These are phyloP conservation scores for Leccinum laetum DNA, from an alignment of 1,284 basidiomycete species.

Conservation along the genomic window DNA sequence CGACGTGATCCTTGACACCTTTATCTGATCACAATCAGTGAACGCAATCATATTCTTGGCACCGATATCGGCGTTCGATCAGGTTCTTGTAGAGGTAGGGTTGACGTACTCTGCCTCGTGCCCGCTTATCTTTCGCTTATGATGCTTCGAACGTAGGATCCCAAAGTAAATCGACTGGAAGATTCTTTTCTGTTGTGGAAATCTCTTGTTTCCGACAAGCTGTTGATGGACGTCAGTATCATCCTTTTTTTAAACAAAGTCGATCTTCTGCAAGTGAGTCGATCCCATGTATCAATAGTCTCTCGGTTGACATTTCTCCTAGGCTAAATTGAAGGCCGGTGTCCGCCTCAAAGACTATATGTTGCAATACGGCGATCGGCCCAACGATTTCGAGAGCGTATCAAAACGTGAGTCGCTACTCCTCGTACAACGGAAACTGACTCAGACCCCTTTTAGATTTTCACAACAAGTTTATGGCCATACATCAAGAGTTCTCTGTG, in stretches of 20 bases:
- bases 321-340: conserved; percentile 74
- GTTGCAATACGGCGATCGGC: conserved; percentile 63
- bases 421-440: neutral
- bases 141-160: conserved; percentile 46
- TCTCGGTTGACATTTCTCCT: conserved; percentile 2
- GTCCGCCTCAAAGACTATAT: conserved; percentile 69
- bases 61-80: conserved; percentile 82
- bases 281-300: neutral
- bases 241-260: conserved; percentile 80
- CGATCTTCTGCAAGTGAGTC: conserved; percentile 63
- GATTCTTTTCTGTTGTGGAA: conserved; percentile 76
- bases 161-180: conserved; percentile 69
- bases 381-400: conserved; percentile 74
- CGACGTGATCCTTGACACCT: neutral
- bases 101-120: neutral
- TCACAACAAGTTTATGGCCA: conserved; percentile 64
- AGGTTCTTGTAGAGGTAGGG: conserved; percentile 69
- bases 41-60: conserved; percentile 84
- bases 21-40: conserved; percentile 42
- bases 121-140: conserved; percentile 2
- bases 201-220: conserved; percentile 63
- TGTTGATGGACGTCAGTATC: conserved; percentile 68
- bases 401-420: conserved; percentile 58
- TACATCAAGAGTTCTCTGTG: conserved; percentile 66
- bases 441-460: conserved; percentile 52